These are phyloP conservation scores for Ascobolus immersus DNA, from an alignment of 495 filamentous ascomycete species.

Conservation along the genomic window DNA sequence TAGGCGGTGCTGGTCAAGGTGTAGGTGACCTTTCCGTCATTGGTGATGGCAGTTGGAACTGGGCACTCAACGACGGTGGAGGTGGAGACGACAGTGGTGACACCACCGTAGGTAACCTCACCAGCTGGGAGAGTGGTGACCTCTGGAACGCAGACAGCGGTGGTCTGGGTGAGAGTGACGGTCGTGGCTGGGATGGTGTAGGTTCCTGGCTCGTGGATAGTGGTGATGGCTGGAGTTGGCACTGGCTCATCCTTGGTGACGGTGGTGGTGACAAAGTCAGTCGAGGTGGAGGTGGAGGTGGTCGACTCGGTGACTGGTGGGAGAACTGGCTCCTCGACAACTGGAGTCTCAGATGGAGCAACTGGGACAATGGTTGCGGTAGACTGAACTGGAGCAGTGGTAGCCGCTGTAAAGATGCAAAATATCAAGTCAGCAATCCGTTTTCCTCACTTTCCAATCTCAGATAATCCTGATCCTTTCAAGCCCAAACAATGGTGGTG, in stretches of 20 bases:
- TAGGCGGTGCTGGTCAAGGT: slow-evolving; percentile 48
- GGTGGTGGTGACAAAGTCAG: slow-evolving; percentile 15
- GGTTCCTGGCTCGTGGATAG: slow-evolving; percentile 41
- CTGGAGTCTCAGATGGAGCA: slow-evolving; percentile 1
- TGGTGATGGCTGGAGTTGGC: slow-evolving; percentile 40
- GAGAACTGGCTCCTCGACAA: slow-evolving; percentile 2
- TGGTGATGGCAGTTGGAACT: slow-evolving; percentile 38
- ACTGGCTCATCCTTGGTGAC: slow-evolving; percentile 20
- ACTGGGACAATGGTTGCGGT: slow-evolving; percentile 1
- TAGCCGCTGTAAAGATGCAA: slow-evolving; percentile 1
- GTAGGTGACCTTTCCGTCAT: slow-evolving; percentile 33
- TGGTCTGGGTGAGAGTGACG: slow-evolving; percentile 36
- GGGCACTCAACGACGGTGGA: slow-evolving; percentile 50
- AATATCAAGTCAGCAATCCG: no score
- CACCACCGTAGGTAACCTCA: slow-evolving; percentile 48
- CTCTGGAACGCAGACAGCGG: slow-evolving; percentile 39
- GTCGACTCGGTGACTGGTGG: slow-evolving; percentile 8
- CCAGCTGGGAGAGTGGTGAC: slow-evolving; percentile 37
- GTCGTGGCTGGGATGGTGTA: slow-evolving; percentile 65
- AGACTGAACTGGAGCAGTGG: slow-evolving; percentile 3
- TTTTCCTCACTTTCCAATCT: no score
- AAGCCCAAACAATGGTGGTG: no score
- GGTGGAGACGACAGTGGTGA: slow-evolving; percentile 46
- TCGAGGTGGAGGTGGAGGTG: slow-evolving; percentile 10
- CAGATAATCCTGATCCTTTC: no score